Base-by-base conservation (phyloP, 2,329 filamentous ascomycete genomes). In the Fusarium tricinctum region DNA sequence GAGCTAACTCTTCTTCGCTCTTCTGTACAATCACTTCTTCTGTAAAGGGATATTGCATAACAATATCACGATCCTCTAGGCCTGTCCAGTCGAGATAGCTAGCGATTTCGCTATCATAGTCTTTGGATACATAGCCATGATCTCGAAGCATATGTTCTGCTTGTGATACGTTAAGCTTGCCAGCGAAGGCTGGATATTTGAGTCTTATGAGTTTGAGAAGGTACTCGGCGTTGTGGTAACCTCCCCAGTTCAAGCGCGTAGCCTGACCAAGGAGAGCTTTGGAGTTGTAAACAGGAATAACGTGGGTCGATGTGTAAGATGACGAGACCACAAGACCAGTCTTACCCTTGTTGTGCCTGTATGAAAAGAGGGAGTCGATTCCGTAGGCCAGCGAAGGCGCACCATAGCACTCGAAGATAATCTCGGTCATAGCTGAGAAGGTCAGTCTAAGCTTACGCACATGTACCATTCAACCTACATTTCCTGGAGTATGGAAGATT, bases 301-400 rank as follows among this genome's bases (percentile, higher is more conserved):
- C 84, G 79, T 99, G 95, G 8, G 96, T 99, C 4, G 96, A 92
- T 45, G 93, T 97, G 77, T 97, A 92, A 5, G 94, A 97, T 1
- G 94, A 97, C 3, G 93, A 97, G 32, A 98, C 88, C 38, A 99
- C 92, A 22, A 99, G 84, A 8, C 96, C 96, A 26, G 92, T 95
- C 50, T 85, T 89, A 66, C 96, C 96, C 64, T 92, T 89, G 78
- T 99, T 99, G 82, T 97, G 92, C 65, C 91, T 86, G 82, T 97
- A 99, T 20, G 95, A 97, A 82, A 99, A 99, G 32, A 99, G 87
- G 13, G 94, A 97, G 79, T 99, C 96, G 81, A 99, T 94, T 51
- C 96, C 96, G 80, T 96, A 97, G 19, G 94, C 92, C 26, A 97
- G 86, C 3, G 93, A 95, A 0, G 96, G 95, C 13, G 92, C 94